phyloP scores from a whole-genome alignment of 345 rosid species.

The Melastoma malabathricum region DNA sequence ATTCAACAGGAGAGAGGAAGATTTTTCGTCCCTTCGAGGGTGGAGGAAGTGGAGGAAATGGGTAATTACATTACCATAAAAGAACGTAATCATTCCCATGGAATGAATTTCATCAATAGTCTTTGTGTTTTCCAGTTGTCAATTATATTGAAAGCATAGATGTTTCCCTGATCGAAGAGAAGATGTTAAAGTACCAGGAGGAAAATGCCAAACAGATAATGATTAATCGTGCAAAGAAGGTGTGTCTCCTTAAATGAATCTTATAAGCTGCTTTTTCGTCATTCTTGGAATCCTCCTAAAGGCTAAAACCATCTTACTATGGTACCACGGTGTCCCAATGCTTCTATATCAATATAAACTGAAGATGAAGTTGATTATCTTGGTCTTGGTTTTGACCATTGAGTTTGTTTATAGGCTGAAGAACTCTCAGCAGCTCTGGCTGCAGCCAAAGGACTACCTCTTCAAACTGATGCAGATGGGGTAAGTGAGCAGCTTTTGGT shows the following conservation, averaged over 20 bases:
- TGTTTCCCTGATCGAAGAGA: constrained; percentile 61
- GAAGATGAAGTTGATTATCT: neutral
- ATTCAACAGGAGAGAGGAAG: constrained; percentile 82
- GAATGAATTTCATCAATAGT: neutral
- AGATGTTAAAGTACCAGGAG: constrained; percentile 51
- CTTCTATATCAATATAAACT: neutral
- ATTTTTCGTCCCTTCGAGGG: constrained; percentile 59
- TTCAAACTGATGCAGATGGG: constrained; percentile 41
- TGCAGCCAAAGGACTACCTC: constrained; percentile 56
- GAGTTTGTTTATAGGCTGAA: constrained; percentile 54
- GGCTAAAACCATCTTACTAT: too few relatives aligned
- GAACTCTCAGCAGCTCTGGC: constrained; percentile 71
- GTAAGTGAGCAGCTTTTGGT: constrained; percentile 22
- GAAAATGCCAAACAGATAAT: constrained; percentile 87
- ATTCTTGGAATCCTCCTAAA: too few relatives aligned
- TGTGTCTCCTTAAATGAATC: constrained; percentile 8
- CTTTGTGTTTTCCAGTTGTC: constrained; percentile 31
- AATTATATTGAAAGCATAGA: constrained; percentile 63
- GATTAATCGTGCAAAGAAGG: constrained; percentile 81
- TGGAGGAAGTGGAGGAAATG: constrained; percentile 97
- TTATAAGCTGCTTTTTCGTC: neutral
- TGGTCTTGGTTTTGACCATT: neutral
- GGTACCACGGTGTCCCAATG: neutral
- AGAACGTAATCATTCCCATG: neutral
- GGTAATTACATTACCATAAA: constrained; percentile 32